Evolutionary conservation across 352 stramenopile species (phyloP).

Genomic region (Phytophthora capsici): DNA sequence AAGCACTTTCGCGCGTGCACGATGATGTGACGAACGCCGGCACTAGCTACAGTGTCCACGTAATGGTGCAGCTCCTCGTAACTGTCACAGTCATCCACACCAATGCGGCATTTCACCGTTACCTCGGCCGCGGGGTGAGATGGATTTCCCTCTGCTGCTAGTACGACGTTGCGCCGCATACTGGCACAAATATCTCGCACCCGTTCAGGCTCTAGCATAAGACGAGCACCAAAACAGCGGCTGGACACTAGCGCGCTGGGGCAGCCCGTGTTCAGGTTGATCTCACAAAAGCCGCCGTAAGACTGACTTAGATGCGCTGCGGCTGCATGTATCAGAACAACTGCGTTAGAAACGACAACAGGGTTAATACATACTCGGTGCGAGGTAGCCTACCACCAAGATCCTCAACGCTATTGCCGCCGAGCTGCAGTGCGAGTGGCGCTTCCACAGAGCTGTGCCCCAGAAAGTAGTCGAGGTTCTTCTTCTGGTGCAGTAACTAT

Average conservation of each 20-base stretch:
- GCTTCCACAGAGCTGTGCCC: constrained; percentile 84
- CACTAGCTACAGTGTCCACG: constrained; percentile 89
- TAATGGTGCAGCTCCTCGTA: constrained; percentile 94
- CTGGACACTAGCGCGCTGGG: constrained; percentile 85
- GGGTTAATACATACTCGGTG: neutral
- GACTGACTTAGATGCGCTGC: constrained; percentile 72
- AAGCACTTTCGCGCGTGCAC: constrained; percentile 98
- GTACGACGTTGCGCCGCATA: constrained; percentile 65
- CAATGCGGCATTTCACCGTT: constrained; percentile 99
- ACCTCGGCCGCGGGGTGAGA: constrained; percentile 60
- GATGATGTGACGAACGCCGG: constrained; percentile 96
- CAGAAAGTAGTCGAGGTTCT: constrained; percentile 91
- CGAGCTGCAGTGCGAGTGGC: constrained; percentile 94
- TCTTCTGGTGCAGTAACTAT: constrained; percentile 83
- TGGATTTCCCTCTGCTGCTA: constrained; percentile 32
- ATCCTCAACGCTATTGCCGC: constrained; percentile 89
- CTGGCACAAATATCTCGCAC: constrained; percentile 93
- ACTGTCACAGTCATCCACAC: constrained; percentile 94
- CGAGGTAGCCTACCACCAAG: constrained; percentile 57
- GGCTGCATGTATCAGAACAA: constrained; percentile 43
- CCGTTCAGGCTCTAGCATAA: constrained; percentile 97
- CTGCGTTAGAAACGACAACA: constrained; percentile 1
- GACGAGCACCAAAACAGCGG: constrained; percentile 95
- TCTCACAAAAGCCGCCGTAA: constrained; percentile 92
- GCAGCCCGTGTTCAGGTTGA: constrained; percentile 98